Evolutionary conservation across 2,329 filamentous ascomycete genomes (phyloP).

Genomic region (Apiospora malaysiana): DNA sequence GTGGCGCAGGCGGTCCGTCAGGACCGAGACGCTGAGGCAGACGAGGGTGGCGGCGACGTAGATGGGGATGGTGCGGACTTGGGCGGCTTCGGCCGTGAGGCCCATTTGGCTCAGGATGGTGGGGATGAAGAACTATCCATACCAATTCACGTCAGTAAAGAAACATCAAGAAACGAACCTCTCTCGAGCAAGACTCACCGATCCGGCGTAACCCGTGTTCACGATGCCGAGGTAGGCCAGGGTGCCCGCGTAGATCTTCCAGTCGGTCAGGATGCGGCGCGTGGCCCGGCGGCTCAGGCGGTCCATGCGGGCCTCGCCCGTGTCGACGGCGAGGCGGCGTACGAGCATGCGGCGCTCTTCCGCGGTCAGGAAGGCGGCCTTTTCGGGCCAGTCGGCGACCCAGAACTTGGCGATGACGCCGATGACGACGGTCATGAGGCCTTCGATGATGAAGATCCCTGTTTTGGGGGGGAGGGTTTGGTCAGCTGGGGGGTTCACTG

Average conservation of each 20-base stretch:
- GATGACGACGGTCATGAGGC: constrained; percentile 42
- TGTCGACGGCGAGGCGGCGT: constrained; percentile 39
- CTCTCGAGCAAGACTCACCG: constrained; percentile 26
- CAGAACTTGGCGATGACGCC: constrained; percentile 45
- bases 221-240: constrained; percentile 46
- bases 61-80: constrained; percentile 46
- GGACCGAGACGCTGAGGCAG: constrained; percentile 40
- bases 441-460: constrained; percentile 50
- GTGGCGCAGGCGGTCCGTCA: constrained; percentile 42
- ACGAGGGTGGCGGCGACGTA: constrained; percentile 41
- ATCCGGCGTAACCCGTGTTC: constrained; percentile 51
- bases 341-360: constrained; percentile 45
- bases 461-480: too few relatives aligned
- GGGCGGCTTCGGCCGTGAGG: constrained; percentile 43
- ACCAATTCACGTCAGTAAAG: too few relatives aligned
- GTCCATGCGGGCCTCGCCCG: constrained; percentile 42
- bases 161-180: too few relatives aligned
- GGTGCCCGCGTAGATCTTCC: constrained; percentile 48
- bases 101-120: constrained; percentile 48
- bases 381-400: constrained; percentile 56
- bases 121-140: constrained; percentile 45
- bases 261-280: constrained; percentile 42
- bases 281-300: constrained; percentile 37
- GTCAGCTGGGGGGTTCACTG: too few relatives aligned
- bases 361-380: constrained; percentile 50